A percentile compares a stretch with the other conserved stretches of the same genome.
Conservation (phyloP, 163 green algal species). For the Chlamydomonas reinhardtii region DNA sequence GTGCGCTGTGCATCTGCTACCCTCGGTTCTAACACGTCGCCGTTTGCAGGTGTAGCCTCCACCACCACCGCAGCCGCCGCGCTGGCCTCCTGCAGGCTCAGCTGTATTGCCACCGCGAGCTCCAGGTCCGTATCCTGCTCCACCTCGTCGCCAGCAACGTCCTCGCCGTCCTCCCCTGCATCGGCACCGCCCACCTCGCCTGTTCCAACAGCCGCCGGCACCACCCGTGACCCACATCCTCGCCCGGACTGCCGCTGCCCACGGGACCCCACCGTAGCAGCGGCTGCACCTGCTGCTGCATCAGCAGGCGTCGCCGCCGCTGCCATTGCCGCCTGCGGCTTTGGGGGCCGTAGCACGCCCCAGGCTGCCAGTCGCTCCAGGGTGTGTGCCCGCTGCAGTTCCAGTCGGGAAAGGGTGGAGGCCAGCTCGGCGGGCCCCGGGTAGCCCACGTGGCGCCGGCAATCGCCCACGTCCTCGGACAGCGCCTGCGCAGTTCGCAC, state of each 20-base stretch:
- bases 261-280: not conserved
- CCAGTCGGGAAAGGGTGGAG: slow-evolving; percentile 31
- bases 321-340: too few species aligned
- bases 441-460: slow-evolving; percentile 35
- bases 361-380: slow-evolving; percentile 41
- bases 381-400: slow-evolving; percentile 10
- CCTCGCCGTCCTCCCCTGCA: not conserved
- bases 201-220: not conserved
- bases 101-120: slow-evolving; percentile 18
- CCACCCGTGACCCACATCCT: not conserved
- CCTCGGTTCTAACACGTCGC: too few species aligned
- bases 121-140: not conserved
- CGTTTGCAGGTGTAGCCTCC: too few species aligned
- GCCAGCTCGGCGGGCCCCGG: slow-evolving; percentile 29
- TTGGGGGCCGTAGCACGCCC: slow-evolving; percentile 10
- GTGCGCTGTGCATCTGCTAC: too few species aligned
- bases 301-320: not conserved
- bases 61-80: too few species aligned
- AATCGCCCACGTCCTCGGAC: slow-evolving; percentile 34
- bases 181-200: not conserved
- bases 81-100: slow-evolving; percentile 26
- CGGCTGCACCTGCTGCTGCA: too few species aligned
- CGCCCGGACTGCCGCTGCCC: not conserved
- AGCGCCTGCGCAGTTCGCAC: slow-evolving; percentile 17
- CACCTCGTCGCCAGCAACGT: too few species aligned